Base-by-base conservation (phyloP, 108 stramenopile genomes). In the Discostella stelligeroides region DNA sequence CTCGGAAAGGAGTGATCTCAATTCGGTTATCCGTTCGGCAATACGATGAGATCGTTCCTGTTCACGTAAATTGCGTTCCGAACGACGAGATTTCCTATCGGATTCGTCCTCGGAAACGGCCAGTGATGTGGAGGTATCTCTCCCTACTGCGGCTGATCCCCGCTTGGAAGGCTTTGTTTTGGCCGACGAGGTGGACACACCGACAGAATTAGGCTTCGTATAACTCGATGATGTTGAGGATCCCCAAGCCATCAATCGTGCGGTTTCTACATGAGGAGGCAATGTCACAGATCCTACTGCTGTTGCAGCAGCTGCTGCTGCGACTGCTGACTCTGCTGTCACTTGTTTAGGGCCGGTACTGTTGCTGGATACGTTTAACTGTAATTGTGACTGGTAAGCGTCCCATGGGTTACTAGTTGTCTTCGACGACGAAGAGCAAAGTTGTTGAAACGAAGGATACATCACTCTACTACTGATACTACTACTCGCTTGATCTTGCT, bases 41-140 rank as follows among this genome's bases (percentile, higher is more conserved):
- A 94, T 94, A 17, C 74, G 76, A 57, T 90, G 87, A 12, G 89
- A 88, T 14, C 93, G 78, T 46, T 87, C 73, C 57, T 94, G 90
- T 68, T 94, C 93, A 13, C 93, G 74, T 1, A 84, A 28, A 65
- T 94, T 94, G 11, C 93, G 88, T 50, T 89, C 88, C 4, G 80
- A 70, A 28, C 89, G 78, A 42, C 90, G 80, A 49, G 73, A 68
- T 12, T 60, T 65, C 29, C 75, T 51, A 11, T 87, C 93, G 23
- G 63, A 79, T 76, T 89, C 93, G 45, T 88, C 89, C 68, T 91
- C 93, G 37, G 92, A 91, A 1, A 89, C 75, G 39, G 73, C 66
- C 29, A 41, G 48, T 41, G 67, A 24, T 1, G 72, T 54, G 34
- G 34, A 34, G 6, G 3, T 34, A 6, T 34, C 34, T 5, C 34